Conservation (phyloP, 2,329 filamentous ascomycete genomes). For the Claviceps pazoutovae region DNA sequence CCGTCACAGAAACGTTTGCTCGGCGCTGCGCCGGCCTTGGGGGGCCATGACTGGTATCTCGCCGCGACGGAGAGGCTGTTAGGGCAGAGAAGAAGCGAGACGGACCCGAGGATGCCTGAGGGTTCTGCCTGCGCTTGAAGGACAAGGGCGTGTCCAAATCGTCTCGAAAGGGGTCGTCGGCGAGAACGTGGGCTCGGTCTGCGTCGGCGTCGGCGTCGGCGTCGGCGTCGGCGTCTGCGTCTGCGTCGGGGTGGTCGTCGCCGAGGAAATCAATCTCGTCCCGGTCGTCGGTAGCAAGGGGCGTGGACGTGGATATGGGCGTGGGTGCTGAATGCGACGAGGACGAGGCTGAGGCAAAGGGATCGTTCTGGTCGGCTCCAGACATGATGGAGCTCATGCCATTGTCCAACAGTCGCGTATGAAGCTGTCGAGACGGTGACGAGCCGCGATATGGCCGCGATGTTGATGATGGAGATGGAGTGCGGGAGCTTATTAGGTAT, state of each 20-base stretch:
- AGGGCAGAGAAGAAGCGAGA: conserved; percentile 35
- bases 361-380: conserved; percentile 21
- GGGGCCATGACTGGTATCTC: background rate
- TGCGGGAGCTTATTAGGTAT: too few relatives aligned
- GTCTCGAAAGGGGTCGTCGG: conserved; percentile 41
- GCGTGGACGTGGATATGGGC: conserved; percentile 12
- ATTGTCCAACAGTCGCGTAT: conserved; percentile 14
- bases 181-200: conserved; percentile 10
- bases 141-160: conserved; percentile 41
- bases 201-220: conserved; percentile 23
- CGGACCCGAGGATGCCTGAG: conserved; percentile 30
- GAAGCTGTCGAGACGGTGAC: background rate
- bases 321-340: conserved; percentile 17
- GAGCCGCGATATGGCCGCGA: background rate
- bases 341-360: conserved; percentile 12
- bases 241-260: conserved; percentile 8
- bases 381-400: conserved; percentile 28
- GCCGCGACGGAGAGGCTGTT: conserved; percentile 17
- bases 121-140: conserved; percentile 57
- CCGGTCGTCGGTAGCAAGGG: conserved; percentile 21
- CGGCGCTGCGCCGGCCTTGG: background rate
- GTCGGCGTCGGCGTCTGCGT: conserved; percentile 7
- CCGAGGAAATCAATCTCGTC: conserved; percentile 34
- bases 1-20: conserved; percentile 3
- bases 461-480: too few relatives aligned